Conservation (phyloP, 306 rosid species). For the Sphenostylis stenocarpa region DNA sequence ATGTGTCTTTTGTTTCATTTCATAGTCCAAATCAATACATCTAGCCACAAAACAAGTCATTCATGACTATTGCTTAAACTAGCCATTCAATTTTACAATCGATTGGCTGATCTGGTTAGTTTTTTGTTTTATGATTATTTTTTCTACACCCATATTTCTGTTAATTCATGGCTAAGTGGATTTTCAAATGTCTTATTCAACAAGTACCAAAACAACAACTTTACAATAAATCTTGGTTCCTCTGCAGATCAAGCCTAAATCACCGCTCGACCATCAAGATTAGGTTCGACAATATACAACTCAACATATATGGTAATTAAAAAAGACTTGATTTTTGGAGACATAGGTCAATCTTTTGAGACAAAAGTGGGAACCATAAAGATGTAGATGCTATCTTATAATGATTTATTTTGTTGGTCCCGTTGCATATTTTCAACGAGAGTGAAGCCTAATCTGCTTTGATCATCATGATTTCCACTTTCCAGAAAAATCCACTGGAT, state of each 20-base stretch:
- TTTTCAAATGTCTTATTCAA: background rate
- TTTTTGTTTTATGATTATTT: too few species aligned
- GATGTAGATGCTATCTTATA: constrained; percentile 44
- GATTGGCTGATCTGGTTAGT: too few species aligned
- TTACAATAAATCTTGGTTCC: constrained; percentile 11
- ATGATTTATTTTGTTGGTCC: constrained; percentile 39
- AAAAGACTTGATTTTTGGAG: constrained; percentile 34
- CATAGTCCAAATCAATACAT: background rate
- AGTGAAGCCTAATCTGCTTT: constrained; percentile 48
- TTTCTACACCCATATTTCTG: background rate
- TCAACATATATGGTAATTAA: background rate
- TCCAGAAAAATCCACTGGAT: background rate
- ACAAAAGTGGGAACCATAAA: constrained; percentile 45
- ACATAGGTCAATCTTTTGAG: constrained; percentile 31
- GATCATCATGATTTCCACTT: constrained; percentile 40
- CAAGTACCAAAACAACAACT: constrained; percentile 1
- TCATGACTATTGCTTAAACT: background rate
- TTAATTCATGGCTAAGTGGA: background rate
- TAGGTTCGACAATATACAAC: background rate
- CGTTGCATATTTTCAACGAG: constrained; percentile 40
- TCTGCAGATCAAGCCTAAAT: constrained; percentile 5
- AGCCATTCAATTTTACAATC: too few species aligned
- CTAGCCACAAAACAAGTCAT: background rate
- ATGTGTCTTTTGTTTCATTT: background rate
- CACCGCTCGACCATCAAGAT: constrained; percentile 7